phyloP scores from a whole-genome alignment of 2,329 filamentous ascomycete genomes.

The Beauveria scarabaeidicola region DNA sequence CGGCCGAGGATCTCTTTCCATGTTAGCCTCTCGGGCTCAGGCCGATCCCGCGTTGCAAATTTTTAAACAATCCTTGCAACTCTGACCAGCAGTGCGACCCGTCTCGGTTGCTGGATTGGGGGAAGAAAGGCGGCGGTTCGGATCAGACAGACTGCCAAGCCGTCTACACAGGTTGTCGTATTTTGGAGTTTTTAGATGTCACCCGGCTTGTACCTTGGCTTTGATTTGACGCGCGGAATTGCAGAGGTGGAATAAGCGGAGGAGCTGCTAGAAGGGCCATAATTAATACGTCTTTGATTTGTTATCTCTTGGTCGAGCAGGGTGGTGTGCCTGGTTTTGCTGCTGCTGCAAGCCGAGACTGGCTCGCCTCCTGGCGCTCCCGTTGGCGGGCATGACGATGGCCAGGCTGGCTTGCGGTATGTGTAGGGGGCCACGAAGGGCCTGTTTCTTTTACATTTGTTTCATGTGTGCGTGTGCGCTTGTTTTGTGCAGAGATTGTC shows the following conservation, averaged over 20 bases:
- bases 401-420: neutral
- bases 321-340: neutral
- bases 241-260: conserved; percentile 8
- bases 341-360: conserved; percentile 2
- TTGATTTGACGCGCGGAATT: conserved; percentile 8
- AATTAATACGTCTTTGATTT: conserved; percentile 12
- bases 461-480: neutral
- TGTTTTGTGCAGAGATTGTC: conserved; percentile 5
- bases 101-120: conserved; percentile 16
- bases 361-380: neutral
- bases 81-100: neutral
- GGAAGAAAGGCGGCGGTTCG: conserved; percentile 4
- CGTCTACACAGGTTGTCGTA: conserved; percentile 30
- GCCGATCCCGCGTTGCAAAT: conserved; percentile 13
- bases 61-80: conserved; percentile 2
- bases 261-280: conserved; percentile 10
- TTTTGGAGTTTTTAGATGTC: conserved; percentile 33
- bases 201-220: conserved; percentile 25
- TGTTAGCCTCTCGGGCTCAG: conserved; percentile 20
- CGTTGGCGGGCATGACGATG: neutral
- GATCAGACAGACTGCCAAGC: conserved; percentile 7
- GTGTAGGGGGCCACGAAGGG: conserved; percentile 2
- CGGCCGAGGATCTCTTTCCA: conserved; percentile 14
- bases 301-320: conserved; percentile 4
- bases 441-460: conserved; percentile 5